Base-by-base conservation (phyloP, 75 land plant species). In the Selaginella tamariscina region DNA sequence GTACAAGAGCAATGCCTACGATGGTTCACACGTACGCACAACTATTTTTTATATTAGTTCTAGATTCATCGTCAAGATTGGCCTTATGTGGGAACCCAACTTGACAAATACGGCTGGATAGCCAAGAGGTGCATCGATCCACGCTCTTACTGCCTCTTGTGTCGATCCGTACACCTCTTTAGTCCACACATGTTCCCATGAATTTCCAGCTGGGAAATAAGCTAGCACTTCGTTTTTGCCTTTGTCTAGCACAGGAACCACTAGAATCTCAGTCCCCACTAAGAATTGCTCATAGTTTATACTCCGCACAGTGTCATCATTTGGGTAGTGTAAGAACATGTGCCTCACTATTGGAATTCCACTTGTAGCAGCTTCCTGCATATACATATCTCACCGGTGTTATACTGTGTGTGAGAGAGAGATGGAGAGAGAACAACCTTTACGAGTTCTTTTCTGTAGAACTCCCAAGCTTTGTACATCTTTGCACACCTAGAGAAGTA, bases 21-120 rank as follows among this genome's bases (percentile, higher is more conserved):
- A n/a, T n/a, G n/a, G n/a, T n/a, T n/a, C n/a, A n/a, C n/a, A n/a
- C n/a, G n/a, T n/a, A n/a, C n/a, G n/a, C n/a, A n/a, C n/a, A n/a
- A n/a, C n/a, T n/a, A n/a, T n/a, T n/a, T n/a, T n/a, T n/a, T n/a
- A n/a, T n/a, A n/a, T n/a, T n/a, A n/a, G n/a, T n/a, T n/a, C 74
- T n/a, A 90, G 70, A 69, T 87, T 87, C 15, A n/a, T 69, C 11
- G 79, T 13, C 32, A 90, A 90, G 20, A 59, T 76, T 63, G 73
- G 70, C 27, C 92, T 91, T 27, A 82, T 62, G 54, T 13, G 59
- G 20, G 97, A 85, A 1, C 79, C 82, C 32, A 20, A 24, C 79
- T 85, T 91, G 31, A 91, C 83, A 72, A 91, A 91, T 0, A 91
- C 75, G 13, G 97, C 97, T 32, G 97, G 97, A 59, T 65, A 78